phyloP scores from a whole-genome alignment of 2,329 filamentous ascomycete species.

The Periconia sp. region DNA sequence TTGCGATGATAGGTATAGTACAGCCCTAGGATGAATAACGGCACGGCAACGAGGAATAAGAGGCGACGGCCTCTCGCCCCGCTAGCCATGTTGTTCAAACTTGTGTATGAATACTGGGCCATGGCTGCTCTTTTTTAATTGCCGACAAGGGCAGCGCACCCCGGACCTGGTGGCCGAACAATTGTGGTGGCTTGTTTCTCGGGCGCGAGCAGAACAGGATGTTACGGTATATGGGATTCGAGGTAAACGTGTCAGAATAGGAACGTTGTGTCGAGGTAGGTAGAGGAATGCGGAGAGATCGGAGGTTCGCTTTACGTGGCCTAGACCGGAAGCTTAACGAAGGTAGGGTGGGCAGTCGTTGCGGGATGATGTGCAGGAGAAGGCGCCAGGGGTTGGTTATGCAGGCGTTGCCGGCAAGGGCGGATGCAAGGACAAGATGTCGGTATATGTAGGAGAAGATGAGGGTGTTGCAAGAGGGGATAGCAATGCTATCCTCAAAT shows the following conservation, averaged over 20 bases:
- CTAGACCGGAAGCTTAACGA: background rate
- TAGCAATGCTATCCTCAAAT: too few species aligned
- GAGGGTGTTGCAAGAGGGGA: too few species aligned
- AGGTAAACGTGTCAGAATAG: background rate
- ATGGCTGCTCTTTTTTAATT: slow-evolving; percentile 12
- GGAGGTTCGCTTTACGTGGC: slow-evolving; percentile 4
- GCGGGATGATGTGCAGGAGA: background rate
- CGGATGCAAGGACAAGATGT: too few species aligned
- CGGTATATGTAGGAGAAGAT: too few species aligned
- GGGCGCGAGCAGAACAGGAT: background rate
- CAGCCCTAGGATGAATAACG: slow-evolving; percentile 31
- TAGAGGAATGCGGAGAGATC: background rate
- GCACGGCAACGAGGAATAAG: slow-evolving; percentile 32
- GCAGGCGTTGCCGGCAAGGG: background rate
- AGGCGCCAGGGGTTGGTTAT: background rate
- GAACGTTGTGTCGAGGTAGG: background rate
- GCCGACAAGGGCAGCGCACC: too few species aligned
- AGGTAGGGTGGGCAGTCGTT: background rate
- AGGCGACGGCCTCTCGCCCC: slow-evolving; percentile 38
- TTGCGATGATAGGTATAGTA: slow-evolving; percentile 29
- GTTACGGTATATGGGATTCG: background rate
- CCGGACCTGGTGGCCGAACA: background rate
- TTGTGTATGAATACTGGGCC: slow-evolving; percentile 31
- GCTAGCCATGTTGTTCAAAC: slow-evolving; percentile 25
- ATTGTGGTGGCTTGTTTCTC: background rate